Evolutionary conservation across 208 protist species (phyloP).

Genomic region (Leishmania turanica): DNA sequence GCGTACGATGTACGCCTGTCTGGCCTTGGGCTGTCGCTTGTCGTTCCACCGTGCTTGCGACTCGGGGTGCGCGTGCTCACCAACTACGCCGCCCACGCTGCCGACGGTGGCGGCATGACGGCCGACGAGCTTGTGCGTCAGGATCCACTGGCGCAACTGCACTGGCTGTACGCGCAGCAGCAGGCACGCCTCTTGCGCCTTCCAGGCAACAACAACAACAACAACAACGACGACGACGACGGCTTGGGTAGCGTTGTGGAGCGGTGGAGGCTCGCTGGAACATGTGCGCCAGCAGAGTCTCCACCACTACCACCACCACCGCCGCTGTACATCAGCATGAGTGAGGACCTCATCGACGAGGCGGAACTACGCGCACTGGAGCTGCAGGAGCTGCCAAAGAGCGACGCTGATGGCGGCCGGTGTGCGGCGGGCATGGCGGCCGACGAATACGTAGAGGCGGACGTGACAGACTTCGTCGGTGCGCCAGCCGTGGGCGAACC

Average conservation of each 20-base stretch:
- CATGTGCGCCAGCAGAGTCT: not conserved
- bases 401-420: not conserved
- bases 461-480: not conserved
- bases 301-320: not conserved
- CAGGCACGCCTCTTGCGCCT: not conserved
- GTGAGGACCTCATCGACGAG: conserved; percentile 9
- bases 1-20: conserved; percentile 49
- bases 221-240: too few species aligned
- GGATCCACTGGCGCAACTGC: conserved; percentile 24
- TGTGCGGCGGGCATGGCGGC: not conserved
- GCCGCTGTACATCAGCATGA: not conserved
- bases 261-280: not conserved
- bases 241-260: not conserved
- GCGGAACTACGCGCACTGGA: conserved; percentile 19
- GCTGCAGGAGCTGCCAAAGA: not conserved
- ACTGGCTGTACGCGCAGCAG: conserved; percentile 27
- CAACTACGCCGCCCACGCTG: not conserved
- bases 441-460: not conserved
- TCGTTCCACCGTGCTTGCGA: conserved; percentile 45
- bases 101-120: conserved; percentile 13
- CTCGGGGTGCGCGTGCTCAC: conserved; percentile 28
- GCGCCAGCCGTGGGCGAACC: not conserved
- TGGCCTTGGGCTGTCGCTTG: conserved; percentile 48
- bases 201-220: too few species aligned
- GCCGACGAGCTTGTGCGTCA: conserved; percentile 24